A percentile compares a stretch with the other conserved stretches of the same genome.
Conservation (phyloP, 1,139 yeast species). For the Geotrichum histeridarum region DNA sequence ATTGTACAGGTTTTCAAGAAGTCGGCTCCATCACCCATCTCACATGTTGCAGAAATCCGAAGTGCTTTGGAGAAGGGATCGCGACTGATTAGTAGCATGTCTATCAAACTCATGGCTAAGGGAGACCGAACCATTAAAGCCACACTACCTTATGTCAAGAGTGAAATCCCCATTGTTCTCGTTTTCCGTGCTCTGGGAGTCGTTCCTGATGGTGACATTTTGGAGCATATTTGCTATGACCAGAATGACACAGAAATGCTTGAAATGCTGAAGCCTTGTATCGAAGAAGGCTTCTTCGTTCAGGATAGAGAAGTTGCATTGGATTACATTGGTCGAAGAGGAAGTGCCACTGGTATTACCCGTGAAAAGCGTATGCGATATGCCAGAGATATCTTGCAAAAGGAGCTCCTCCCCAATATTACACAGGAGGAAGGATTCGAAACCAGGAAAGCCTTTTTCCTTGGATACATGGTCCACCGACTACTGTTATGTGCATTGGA, state of each 20-base stretch:
- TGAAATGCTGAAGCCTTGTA: constrained; percentile 98
- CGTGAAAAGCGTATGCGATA: constrained; percentile 97
- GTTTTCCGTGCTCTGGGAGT: constrained; percentile 97
- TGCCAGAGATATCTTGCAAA: constrained; percentile 92
- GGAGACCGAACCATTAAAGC: constrained; percentile 87
- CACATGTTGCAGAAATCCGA: constrained; percentile 94
- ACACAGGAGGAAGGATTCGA: constrained; percentile 97
- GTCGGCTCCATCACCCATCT: constrained; percentile 94
- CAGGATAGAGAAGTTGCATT: constrained; percentile 97
- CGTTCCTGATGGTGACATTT: constrained; percentile 97
- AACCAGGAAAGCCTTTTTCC: constrained; percentile 90
- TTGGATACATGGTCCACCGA: constrained; percentile 97
- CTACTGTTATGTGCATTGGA: constrained; percentile 90
- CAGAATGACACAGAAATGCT: constrained; percentile 99
- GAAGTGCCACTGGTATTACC: constrained; percentile 85
- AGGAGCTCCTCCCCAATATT: constrained; percentile 93
- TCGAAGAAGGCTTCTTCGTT: constrained; percentile 96
- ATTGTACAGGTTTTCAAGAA: constrained; percentile 97
- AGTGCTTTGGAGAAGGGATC: constrained; percentile 97
- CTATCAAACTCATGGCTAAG: constrained; percentile 84
- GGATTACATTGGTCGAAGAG: constrained; percentile 98
- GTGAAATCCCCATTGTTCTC: constrained; percentile 93
- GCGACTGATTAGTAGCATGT: constrained; percentile 87
- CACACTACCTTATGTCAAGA: constrained; percentile 90
- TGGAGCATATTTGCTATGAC: constrained; percentile 96